Evolutionary conservation across 1,139 yeast species (phyloP).

Genomic region (Protomyces lactucae-debilis): DNA sequence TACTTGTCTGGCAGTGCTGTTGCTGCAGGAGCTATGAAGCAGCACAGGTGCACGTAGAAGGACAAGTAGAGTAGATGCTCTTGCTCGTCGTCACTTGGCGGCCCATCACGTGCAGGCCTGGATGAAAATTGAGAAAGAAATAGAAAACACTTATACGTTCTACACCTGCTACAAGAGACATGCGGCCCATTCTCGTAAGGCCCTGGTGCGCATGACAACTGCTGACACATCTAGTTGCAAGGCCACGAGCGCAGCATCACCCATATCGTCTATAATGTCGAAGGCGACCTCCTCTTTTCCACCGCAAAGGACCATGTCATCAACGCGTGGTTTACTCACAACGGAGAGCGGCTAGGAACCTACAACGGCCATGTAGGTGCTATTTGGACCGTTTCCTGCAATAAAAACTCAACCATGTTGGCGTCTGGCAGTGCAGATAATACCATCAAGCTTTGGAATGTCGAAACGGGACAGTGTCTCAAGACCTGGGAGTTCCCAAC

Average conservation of each 20-base stretch:
- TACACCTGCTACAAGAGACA: neutral
- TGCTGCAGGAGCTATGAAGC: neutral
- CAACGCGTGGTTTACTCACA: constrained; percentile 90
- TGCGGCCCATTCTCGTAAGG: constrained; percentile 25
- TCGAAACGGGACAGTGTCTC: constrained; percentile 69
- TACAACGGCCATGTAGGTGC: constrained; percentile 88
- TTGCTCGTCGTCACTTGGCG: too few species aligned
- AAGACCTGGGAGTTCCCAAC: constrained; percentile 72
- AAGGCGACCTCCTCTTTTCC: constrained; percentile 89
- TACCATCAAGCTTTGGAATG: constrained; percentile 78
- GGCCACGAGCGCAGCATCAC: constrained; percentile 37
- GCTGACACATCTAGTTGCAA: constrained; percentile 26
- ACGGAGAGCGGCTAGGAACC: constrained; percentile 96
- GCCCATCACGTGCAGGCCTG: neutral
- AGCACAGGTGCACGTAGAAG: neutral
- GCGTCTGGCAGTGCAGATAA: constrained; percentile 92
- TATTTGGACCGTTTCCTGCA: constrained; percentile 90
- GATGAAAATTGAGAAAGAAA: neutral
- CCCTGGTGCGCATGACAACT: neutral
- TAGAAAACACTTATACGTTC: neutral
- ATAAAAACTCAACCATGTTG: constrained; percentile 57
- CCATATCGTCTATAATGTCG: constrained; percentile 44
- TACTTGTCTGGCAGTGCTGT: neutral
- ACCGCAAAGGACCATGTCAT: constrained; percentile 67
- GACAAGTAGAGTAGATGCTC: too few species aligned